Base-by-base conservation (phyloP, 2,329 filamentous ascomycete species). In the Lomentospora prolificans region DNA sequence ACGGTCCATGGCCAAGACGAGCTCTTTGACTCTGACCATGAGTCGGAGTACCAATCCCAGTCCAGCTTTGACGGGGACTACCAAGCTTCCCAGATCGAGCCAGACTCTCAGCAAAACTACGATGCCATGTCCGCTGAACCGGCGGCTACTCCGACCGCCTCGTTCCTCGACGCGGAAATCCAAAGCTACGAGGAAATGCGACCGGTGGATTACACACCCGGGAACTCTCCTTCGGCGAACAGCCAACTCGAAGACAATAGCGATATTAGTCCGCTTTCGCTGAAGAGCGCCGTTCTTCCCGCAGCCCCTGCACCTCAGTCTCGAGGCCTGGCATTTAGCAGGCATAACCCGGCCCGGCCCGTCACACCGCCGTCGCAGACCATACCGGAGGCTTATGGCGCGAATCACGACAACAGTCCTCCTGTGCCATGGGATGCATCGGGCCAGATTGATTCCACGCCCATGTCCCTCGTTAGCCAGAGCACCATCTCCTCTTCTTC, bases 401-500 rank as follows among this genome's bases (percentile, higher is more conserved):
- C 2, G 64, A 64, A 7, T 66, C n/a, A n/a, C n/a, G 70, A 51
- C 65, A 67, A n/a, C 68, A 33, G 17, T 10, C 30, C 67, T 4
- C 61, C 70, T 55, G 52, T 64, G 0, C 56, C 66, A 0, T 71
- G 67, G 67, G 63, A 65, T 46, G 61, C 58, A 3, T 69, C 67
- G 5, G 55, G 25, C 4, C 33, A 31, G 6, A 36, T 53, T 12
- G 33, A 52, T 17, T 56, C 17, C 64, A 67, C 1, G 68, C 70
- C 53, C 0, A 62, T 63, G 48, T 73, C 70, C 1, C 46, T 67
- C 17, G 64, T 61, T 48, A 72, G 69, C 62, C 65, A 66, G 39
- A 67, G 64, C 24, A 71, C 69, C 1, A 51, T 70, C 2, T 69
- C 69, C 9, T 69, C 70, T 0, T 58, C 64, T 0, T 64, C 67